These are phyloP conservation scores for Tuber magnatum DNA, from an alignment of 495 filamentous ascomycete species.

Conservation along the genomic window DNA sequence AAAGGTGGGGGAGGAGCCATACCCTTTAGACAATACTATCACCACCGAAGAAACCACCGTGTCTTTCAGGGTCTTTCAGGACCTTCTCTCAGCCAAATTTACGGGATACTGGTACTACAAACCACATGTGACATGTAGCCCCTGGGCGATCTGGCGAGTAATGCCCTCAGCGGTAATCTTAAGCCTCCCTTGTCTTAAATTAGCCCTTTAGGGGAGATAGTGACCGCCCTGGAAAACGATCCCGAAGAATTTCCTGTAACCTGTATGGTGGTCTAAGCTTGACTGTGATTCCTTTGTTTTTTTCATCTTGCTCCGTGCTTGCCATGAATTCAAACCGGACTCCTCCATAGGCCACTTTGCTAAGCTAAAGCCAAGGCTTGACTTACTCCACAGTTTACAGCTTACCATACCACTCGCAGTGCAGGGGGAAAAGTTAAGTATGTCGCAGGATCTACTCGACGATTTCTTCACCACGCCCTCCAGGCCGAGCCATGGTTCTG, in stretches of 20 bases:
- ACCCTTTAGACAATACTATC: not conserved
- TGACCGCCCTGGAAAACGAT: not conserved
- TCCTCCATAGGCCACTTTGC: not conserved
- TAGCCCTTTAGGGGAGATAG: not conserved
- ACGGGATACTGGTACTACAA: not conserved
- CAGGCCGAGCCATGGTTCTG: constrained; percentile 4
- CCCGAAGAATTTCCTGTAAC: not conserved
- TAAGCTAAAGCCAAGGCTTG: not conserved
- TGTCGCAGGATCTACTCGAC: constrained; percentile 40
- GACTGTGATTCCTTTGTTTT: not conserved
- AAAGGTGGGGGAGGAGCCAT: not conserved
- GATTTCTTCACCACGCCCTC: constrained; percentile 32
- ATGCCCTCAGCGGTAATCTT: not conserved
- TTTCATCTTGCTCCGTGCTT: not conserved
- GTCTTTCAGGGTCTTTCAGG: constrained; percentile 6
- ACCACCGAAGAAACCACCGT: constrained; percentile 2
- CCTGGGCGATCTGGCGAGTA: not conserved
- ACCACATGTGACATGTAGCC: not conserved
- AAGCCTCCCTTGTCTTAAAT: not conserved
- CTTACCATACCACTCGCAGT: not conserved
- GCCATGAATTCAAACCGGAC: not conserved
- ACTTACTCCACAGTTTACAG: not conserved
- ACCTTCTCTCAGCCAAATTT: not conserved
- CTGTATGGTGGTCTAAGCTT: not conserved
- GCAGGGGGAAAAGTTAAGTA: constrained; percentile 3